Conservation (phyloP, 2,329 filamentous ascomycete species). For the Paramyrothecium roridum region DNA sequence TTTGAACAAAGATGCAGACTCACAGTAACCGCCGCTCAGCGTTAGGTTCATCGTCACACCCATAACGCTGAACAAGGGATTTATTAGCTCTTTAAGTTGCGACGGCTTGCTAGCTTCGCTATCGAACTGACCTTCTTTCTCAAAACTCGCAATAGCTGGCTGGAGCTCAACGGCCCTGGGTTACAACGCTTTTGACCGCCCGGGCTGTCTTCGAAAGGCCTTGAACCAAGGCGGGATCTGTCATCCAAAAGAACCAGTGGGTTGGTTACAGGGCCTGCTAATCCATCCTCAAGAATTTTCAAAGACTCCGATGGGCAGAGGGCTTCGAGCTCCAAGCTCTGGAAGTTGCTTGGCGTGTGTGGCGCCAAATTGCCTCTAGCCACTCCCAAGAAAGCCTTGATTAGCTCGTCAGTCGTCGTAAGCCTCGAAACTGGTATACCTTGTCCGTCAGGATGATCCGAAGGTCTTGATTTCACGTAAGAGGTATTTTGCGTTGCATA, state of each 20-base stretch:
- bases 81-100: no score
- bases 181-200: not conserved
- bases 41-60: not conserved
- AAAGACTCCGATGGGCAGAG: not conserved
- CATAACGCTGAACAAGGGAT: no score
- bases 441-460: no score
- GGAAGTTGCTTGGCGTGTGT: not conserved
- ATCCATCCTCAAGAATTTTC: not conserved
- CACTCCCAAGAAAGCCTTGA: not conserved
- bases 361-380: not conserved
- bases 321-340: not conserved
- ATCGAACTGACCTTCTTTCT: slow-evolving; percentile 1
- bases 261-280: not conserved
- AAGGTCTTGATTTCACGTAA: not conserved
- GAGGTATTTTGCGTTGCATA: not conserved
- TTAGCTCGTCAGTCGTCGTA: slow-evolving; percentile 1
- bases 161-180: not conserved
- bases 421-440: no score
- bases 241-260: slow-evolving; percentile 2
- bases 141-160: not conserved
- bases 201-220: not conserved
- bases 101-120: no score
- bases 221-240: not conserved
- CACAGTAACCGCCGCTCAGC: slow-evolving; percentile 1
- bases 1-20: not conserved